Evolutionary conservation across 768 basidiomycete species (phyloP), one percentile per base, ranked within the genome.

Genomic region (Leccinum uliginosum): DNA sequence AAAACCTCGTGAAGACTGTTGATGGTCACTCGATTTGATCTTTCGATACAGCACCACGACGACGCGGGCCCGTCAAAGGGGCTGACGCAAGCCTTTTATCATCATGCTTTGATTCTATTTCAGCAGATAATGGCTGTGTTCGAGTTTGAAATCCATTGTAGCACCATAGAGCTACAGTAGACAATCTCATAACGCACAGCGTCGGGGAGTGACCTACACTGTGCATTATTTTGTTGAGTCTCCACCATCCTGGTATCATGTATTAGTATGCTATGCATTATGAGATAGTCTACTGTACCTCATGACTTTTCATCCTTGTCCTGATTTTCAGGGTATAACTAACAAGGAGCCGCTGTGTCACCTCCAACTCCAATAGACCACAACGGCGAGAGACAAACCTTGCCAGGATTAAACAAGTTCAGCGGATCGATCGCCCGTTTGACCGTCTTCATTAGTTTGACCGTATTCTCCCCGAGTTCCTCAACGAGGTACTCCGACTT

Each of bases 371-470:
- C 24, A 40, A 32, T 40, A n/a, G 14, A 35, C 17, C 10, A 21
- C 14, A 6, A n/a, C 6, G 11, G 10, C 2, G 12, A 23, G 38
- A 55, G 38, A 55, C 66, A 26, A 24, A 76, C 76, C 73, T 95
- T 94, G 43, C 89, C 92, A 7, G 93, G 93, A 68, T 96, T 97
- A 71, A 94, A 78, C 50, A 97, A 74, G 64, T 89, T 84, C 48
- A 82, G 66, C 1, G 93, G 93, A 70, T 96, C 93, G 12, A 93
- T 75, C 3, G 86, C 80, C 40, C 73, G 73, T 72, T 96, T 98
- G 64, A 97, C 79, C n/a, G 79, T 82, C 75, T 83, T 84, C 93
- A 97, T 93, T 10, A 96, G 74, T 48, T 83, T 81, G 11, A 97
- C 86, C 0, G 93, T 95, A 4, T 84, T 86, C 47, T 75, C 76